Base-by-base conservation (phyloP, 2,329 filamentous ascomycete genomes). In the Penicillium sp. region DNA sequence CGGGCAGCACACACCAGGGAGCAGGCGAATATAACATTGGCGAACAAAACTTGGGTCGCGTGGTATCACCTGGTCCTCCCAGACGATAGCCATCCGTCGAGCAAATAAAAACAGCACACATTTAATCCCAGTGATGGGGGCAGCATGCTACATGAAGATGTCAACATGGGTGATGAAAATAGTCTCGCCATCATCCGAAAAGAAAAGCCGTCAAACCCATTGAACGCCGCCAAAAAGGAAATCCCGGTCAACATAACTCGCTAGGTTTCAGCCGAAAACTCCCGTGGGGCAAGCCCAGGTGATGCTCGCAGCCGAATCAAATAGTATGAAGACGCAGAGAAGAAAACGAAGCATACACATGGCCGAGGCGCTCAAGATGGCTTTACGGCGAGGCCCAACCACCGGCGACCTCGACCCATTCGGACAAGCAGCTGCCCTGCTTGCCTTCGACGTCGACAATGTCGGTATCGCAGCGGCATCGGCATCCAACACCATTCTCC, bases 401-500 rank as follows among this genome's bases (percentile, higher is more conserved):
- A 63, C 94, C 94, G 44, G 92, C 93, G 64, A 96, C 91, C 55
- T 96, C 90, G 13, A 99, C 94, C 94, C 94, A 99, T 75, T 99
- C 91, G 9, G 90, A 83, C 51, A 96, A 79, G 75, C 94, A 99
- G 62, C 90, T 96, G 56, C 94, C 94, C 70, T 95, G 89, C 75
- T 97, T 99, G 73, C 91, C 92, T 77, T 99, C 94, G 24, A 99
- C 92, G 69, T 99, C 94, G 47, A 93, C 90, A 68, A 97, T 95
- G 70, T 99, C 94, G 4, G 91, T 96, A 69, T 99, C 94, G 73
- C 94, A 99, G 70, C 88, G 87, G 79, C 94, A 99, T 66, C 94
- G 86, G 76, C 94, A 99, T 34, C 94, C 94, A 8, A 99, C 92
- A 34, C 94, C 94, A 65, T 97, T 97, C 76, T 96, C 92, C 76